A percentile compares a stretch with the other conserved stretches of the same genome.
These are phyloP conservation scores for Geosiphon pyriformis DNA, from an alignment of 192 early-diverging fungal genomes.

Conservation along the genomic window DNA sequence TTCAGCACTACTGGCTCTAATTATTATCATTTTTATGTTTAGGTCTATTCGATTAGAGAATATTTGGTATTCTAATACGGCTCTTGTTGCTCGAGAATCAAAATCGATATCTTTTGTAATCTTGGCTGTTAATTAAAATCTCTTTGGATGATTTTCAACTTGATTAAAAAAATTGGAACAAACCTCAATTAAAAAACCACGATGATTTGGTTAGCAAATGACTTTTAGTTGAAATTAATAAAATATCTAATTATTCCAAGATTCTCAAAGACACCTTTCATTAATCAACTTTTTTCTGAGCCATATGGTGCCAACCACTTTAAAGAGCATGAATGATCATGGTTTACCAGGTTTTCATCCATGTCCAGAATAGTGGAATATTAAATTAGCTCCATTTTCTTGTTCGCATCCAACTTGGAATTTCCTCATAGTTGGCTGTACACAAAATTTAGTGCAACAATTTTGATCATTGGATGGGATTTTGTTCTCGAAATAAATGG, in stretches of 20 bases:
- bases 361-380: background rate
- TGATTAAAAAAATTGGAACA: too few species aligned
- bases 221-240: background rate
- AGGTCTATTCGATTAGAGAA: slow-evolving; percentile 54
- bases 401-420: too few species aligned
- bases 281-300: background rate
- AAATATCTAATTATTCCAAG: background rate
- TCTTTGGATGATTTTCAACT: background rate
- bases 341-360: background rate
- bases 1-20: background rate
- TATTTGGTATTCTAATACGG: background rate
- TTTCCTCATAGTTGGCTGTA: too few species aligned
- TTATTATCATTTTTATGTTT: slow-evolving; percentile 9
- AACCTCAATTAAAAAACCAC: too few species aligned
- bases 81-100: background rate
- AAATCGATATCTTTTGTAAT: background rate
- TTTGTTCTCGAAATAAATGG: too few species aligned
- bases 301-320: too few species aligned
- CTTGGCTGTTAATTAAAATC: background rate
- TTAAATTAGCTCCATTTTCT: too few species aligned
- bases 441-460: too few species aligned
- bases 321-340: background rate
- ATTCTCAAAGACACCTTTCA: background rate
- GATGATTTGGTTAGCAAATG: background rate
- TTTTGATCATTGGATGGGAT: too few species aligned